Evolutionary conservation across 2,329 filamentous ascomycete species (phyloP), one percentile per base, ranked within the genome.

Genomic region (Orbilia javanica): DNA sequence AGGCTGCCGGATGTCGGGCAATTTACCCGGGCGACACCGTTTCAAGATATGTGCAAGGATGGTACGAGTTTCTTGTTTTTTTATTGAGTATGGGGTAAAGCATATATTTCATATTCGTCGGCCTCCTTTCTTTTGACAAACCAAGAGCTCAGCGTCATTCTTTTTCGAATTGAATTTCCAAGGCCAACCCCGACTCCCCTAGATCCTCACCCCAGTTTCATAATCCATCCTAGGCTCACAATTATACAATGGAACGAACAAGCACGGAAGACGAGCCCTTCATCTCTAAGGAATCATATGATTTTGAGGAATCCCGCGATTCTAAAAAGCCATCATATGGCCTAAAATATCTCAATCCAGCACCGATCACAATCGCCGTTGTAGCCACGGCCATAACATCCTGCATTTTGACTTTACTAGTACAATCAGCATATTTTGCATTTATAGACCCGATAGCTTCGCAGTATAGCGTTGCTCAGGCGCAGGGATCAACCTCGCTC

Each of bases 11-110:
- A 76, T 42, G 34, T 64, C 72, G 72, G 72, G 48, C 53, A 39
- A 64, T 76, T 76, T 76, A 76, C 57, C 72, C 72, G 69, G 69
- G 42, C 53, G 39, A 65, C 55, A 53, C 55, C 55, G 72, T 68
- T 75, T 75, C 71, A 75, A 53, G 64, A 73, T 46, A 65, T 34
- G n/a, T 11, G 15, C 29, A 66, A 64, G 64, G 72, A 27, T 60
- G 31, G 55, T 15, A 15, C 53, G 8, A 10, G 20, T 22, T 60
- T 39, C 42, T 42, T 13, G 27, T n/a, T 60, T 27, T 34, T 42
- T 34, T n/a, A 27, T 42, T 7, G 18, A 60, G 2, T 60, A 60
- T 60, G 18, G 34, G 55, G 31, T 25, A 42, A 42, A 39, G n/a
- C 5, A n/a, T 60, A 42, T 60, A 31, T 42, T 60, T 42, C 11